phyloP scores from a whole-genome alignment of 2,329 filamentous ascomycete genomes.

The Conoideocrella luteorostrata region DNA sequence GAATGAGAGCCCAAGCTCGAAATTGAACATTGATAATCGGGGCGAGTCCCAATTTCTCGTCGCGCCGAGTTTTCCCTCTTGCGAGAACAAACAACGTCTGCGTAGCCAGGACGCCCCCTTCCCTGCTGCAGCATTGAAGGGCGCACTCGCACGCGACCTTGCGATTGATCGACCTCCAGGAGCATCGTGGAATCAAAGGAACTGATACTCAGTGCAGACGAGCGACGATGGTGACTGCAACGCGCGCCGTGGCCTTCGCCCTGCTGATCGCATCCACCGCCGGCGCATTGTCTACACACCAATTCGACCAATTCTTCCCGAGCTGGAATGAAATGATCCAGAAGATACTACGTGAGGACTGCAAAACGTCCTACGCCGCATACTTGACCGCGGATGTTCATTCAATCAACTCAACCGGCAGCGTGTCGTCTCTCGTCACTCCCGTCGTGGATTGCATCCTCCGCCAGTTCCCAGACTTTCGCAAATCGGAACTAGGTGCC shows the following conservation, averaged over 20 bases:
- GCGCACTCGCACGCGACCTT: too few species aligned
- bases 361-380: not conserved
- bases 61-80: too few species aligned
- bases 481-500: constrained; percentile 18
- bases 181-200: too few species aligned
- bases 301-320: not conserved
- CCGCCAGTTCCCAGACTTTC: constrained; percentile 13
- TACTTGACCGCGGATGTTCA: not conserved
- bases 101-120: too few species aligned
- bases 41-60: too few species aligned
- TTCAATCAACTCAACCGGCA: not conserved
- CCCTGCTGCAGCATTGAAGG: too few species aligned
- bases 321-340: not conserved
- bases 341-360: not conserved
- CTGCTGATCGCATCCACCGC: not conserved
- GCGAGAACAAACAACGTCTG: too few species aligned
- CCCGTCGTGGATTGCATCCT: constrained; percentile 16
- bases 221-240: not conserved
- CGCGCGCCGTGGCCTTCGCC: not conserved
- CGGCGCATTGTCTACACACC: not conserved
- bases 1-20: too few species aligned
- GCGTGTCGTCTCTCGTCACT: not conserved
- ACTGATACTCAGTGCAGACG: too few species aligned
- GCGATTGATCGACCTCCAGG: too few species aligned
- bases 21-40: too few species aligned